phyloP scores from a whole-genome alignment of 1,284 basidiomycete genomes.

The Coniferiporia sulphurascens region DNA sequence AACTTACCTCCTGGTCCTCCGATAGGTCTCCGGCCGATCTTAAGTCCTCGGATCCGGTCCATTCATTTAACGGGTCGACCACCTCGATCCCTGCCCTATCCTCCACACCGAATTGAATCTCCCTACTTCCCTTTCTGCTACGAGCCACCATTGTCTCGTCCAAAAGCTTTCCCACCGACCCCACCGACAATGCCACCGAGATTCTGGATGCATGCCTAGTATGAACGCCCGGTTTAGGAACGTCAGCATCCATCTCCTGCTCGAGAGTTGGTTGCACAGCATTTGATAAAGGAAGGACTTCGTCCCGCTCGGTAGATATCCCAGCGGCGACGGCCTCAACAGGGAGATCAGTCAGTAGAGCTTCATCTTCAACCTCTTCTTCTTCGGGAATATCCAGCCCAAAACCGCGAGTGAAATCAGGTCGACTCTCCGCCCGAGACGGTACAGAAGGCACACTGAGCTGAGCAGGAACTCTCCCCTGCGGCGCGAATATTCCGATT shows the following conservation, averaged over 20 bases:
- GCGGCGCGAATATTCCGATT: conserved; percentile 48
- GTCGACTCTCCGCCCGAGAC: conserved; percentile 48
- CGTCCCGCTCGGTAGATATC: neutral
- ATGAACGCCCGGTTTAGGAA: conserved; percentile 16
- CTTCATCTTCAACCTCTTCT: conserved; percentile 37
- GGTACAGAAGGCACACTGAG: conserved; percentile 42
- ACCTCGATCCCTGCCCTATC: conserved; percentile 22
- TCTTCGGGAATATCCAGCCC: conserved; percentile 74
- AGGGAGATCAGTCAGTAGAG: conserved; percentile 21
- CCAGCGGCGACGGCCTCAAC: neutral
- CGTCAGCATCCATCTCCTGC: conserved; percentile 1
- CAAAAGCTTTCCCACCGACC: conserved; percentile 8
- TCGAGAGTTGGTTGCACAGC: neutral
- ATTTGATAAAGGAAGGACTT: neutral
- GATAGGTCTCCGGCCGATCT: conserved; percentile 42
- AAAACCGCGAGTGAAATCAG: conserved; percentile 73
- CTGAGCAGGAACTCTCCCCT: conserved; percentile 50
- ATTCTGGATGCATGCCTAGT: conserved; percentile 20
- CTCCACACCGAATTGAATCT: conserved; percentile 20
- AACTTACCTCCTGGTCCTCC: conserved; percentile 54
- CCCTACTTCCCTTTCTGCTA: conserved; percentile 8
- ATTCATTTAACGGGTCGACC: conserved; percentile 57
- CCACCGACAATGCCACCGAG: conserved; percentile 20
- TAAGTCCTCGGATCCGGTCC: conserved; percentile 76
- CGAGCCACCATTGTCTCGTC: conserved; percentile 10